These are phyloP conservation scores for Eremochloa ophiuroides DNA, from an alignment of 176 grass and related monocot genomes.

Conservation along the genomic window DNA sequence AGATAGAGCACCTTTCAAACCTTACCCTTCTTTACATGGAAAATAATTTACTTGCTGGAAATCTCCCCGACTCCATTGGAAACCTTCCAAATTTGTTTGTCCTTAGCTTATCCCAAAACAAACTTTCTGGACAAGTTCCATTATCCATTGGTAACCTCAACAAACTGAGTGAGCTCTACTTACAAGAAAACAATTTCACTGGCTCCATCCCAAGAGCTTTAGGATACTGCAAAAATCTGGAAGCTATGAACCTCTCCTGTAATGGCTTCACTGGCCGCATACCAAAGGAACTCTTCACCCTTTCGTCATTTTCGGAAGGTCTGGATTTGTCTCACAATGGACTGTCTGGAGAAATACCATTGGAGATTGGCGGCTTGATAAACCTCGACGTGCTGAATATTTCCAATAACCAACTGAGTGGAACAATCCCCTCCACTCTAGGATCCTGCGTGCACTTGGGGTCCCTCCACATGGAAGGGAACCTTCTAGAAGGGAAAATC, in stretches of 20 bases:
- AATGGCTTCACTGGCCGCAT: neutral
- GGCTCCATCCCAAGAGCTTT: neutral
- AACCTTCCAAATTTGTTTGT: neutral
- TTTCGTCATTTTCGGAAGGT: neutral
- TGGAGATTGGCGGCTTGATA: slow-evolving; percentile 19
- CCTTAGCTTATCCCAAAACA: slow-evolving; percentile 11
- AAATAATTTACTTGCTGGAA: slow-evolving; percentile 11
- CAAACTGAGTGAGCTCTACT: neutral
- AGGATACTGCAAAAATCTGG: neutral
- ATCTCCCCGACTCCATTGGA: slow-evolving; percentile 13
- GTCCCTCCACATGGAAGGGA: neutral
- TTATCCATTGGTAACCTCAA: neutral
- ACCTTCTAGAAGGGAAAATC: slow-evolving; percentile 25
- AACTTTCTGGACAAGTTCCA: neutral
- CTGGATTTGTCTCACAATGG: slow-evolving; percentile 22
- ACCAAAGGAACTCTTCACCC: neutral
- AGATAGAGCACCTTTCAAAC: slow-evolving; percentile 17
- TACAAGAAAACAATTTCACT: neutral
- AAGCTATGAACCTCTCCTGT: neutral
- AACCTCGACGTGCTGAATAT: slow-evolving; percentile 26
- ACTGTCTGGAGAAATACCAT: slow-evolving; percentile 7
- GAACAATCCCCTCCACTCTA: slow-evolving; percentile 24
- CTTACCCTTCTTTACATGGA: neutral
- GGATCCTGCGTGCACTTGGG: slow-evolving; percentile 15
- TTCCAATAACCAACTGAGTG: slow-evolving; percentile 9